These are phyloP conservation scores for Cyberlindnera sargentensis DNA, from an alignment of 805 yeast genomes.

Conservation along the genomic window DNA sequence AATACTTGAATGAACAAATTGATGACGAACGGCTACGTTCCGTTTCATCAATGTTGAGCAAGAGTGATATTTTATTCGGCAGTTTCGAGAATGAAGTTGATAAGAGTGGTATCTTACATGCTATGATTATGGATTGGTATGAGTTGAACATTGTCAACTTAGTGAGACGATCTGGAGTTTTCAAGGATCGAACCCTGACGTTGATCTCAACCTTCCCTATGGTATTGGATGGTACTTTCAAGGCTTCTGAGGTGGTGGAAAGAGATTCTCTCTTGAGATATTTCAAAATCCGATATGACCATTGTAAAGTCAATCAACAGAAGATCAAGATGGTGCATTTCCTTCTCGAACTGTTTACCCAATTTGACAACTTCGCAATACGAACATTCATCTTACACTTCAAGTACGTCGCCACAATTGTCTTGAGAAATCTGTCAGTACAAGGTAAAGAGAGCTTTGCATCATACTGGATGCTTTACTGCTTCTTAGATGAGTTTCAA, in stretches of 20 bases:
- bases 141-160: constrained; percentile 1
- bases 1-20: not conserved
- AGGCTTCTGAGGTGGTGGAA: not conserved
- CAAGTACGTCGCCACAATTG: constrained; percentile 11
- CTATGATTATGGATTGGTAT: constrained; percentile 13
- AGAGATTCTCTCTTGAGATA: constrained; percentile 4
- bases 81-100: constrained; percentile 2
- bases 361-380: constrained; percentile 3
- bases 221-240: constrained; percentile 2
- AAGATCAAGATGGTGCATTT: constrained; percentile 10
- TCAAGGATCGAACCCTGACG: not conserved
- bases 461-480: constrained; percentile 17
- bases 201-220: constrained; percentile 5
- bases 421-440: constrained; percentile 11
- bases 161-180: not conserved
- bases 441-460: constrained; percentile 8
- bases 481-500: constrained; percentile 17
- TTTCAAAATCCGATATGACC: constrained; percentile 2
- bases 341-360: constrained; percentile 4
- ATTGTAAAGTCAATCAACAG: not conserved
- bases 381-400: constrained; percentile 6
- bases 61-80: constrained; percentile 10
- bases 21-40: not conserved
- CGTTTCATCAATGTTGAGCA: constrained; percentile 7
- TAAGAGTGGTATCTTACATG: constrained; percentile 1